These are phyloP conservation scores for Penicillium sp. DNA, from an alignment of 2,329 filamentous ascomycete genomes.

Conservation along the genomic window DNA sequence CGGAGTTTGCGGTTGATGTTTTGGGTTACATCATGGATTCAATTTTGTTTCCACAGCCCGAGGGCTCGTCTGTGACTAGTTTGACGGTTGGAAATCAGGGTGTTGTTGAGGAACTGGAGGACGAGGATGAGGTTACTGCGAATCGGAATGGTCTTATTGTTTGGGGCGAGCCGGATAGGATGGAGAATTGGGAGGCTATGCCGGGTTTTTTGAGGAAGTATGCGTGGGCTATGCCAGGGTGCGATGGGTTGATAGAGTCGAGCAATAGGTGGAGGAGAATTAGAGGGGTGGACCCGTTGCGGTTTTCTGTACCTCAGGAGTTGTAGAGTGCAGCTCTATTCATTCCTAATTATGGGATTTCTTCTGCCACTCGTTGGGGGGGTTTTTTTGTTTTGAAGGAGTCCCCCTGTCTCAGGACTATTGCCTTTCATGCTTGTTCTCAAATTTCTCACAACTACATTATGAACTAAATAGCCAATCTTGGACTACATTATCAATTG, in stretches of 20 bases:
- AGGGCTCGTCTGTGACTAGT: neutral
- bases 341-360: too few species aligned
- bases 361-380: too few species aligned
- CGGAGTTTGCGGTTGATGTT: slow-evolving; percentile 12
- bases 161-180: slow-evolving; percentile 17
- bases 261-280: slow-evolving; percentile 12
- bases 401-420: too few species aligned
- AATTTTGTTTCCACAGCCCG: neutral
- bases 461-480: too few species aligned
- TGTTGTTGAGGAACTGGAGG: neutral
- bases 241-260: slow-evolving; percentile 17
- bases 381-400: too few species aligned
- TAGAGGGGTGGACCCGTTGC: slow-evolving; percentile 5
- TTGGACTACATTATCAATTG: too few species aligned
- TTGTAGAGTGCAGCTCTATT: neutral
- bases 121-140: slow-evolving; percentile 16
- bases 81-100: too few species aligned
- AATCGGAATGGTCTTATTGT: slow-evolving; percentile 13
- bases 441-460: too few species aligned
- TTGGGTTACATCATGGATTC: slow-evolving; percentile 6
- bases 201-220: slow-evolving; percentile 21
- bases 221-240: slow-evolving; percentile 17
- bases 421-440: too few species aligned
- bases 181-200: slow-evolving; percentile 19
- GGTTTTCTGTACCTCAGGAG: neutral